Evolutionary conservation across 2,329 filamentous ascomycete species (phyloP).

Genomic region (Rhexocercosporidium sp.): DNA sequence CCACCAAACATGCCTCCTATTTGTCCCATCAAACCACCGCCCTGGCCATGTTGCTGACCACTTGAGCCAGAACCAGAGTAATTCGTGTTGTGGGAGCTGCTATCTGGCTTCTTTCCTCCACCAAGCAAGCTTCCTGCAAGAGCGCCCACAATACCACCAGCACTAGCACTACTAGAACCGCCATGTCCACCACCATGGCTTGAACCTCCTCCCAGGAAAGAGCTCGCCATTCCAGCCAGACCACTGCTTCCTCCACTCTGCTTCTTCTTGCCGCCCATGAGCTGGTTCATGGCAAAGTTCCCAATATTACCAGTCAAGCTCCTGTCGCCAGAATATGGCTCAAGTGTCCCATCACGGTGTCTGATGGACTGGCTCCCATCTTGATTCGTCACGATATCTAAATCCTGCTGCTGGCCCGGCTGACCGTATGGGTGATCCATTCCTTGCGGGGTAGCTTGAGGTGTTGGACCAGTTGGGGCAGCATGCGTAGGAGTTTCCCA

Average conservation of each 20-base stretch:
- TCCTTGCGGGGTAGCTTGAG: slow-evolving; percentile 52
- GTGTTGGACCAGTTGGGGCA: slow-evolving; percentile 65
- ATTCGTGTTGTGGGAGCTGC: slow-evolving; percentile 45
- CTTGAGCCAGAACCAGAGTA: slow-evolving; percentile 44
- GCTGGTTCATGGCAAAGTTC: slow-evolving; percentile 42
- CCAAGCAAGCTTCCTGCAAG: slow-evolving; percentile 61
- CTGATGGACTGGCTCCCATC: slow-evolving; percentile 67
- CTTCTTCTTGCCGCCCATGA: slow-evolving; percentile 43
- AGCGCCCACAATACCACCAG: slow-evolving; percentile 44
- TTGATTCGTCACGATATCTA: slow-evolving; percentile 61
- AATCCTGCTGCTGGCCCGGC: slow-evolving; percentile 37
- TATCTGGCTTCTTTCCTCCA: slow-evolving; percentile 49
- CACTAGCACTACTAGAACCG: slow-evolving; percentile 29
- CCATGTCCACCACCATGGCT: slow-evolving; percentile 27
- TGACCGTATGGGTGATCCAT: slow-evolving; percentile 64
- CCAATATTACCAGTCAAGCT: slow-evolving; percentile 55
- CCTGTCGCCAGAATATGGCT: slow-evolving; percentile 60
- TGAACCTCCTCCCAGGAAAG: slow-evolving; percentile 38
- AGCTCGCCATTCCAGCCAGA: slow-evolving; percentile 46
- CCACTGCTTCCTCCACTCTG: slow-evolving; percentile 33
- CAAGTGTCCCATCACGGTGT: slow-evolving; percentile 64
- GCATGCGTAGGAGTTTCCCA: slow-evolving; percentile 57
- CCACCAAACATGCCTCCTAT: slow-evolving; percentile 40
- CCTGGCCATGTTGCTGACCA: slow-evolving; percentile 36
- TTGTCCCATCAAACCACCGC: slow-evolving; percentile 39